These are phyloP conservation scores for Rhodofomes roseus DNA, from an alignment of 1,284 basidiomycete species.

Conservation along the genomic window DNA sequence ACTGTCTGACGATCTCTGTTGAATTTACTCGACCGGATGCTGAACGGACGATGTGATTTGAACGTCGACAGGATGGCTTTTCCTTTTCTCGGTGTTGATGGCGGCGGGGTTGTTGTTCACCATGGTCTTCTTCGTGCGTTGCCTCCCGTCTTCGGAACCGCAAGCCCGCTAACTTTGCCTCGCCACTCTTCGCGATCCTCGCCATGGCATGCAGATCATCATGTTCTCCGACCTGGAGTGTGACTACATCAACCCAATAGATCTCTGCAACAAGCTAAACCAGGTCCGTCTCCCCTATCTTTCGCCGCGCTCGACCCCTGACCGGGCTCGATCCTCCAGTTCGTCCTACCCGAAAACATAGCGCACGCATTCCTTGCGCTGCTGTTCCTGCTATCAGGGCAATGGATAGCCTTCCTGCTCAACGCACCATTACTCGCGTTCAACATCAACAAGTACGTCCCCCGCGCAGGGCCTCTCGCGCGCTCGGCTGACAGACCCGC, in stretches of 20 bases:
- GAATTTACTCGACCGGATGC: not conserved
- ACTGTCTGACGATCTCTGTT: not conserved
- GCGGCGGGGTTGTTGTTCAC: constrained; percentile 92
- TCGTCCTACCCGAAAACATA: constrained; percentile 95
- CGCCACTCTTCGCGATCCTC: not conserved
- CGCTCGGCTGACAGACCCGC: not conserved
- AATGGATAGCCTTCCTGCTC: constrained; percentile 93
- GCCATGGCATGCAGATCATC: constrained; percentile 72
- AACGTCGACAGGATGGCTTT: constrained; percentile 75
- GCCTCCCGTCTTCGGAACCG: not conserved
- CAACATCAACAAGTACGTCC: constrained; percentile 90
- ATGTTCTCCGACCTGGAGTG: constrained; percentile 99
- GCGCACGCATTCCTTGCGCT: constrained; percentile 90
- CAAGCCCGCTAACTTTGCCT: not conserved
- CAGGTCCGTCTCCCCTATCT: constrained; percentile 53
- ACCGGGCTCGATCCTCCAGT: constrained; percentile 46
- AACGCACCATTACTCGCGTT: constrained; percentile 89
- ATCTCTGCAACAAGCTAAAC: constrained; percentile 99
- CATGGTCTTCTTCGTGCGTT: constrained; percentile 96
- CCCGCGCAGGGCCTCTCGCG: not conserved
- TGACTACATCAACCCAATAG: constrained; percentile 99
- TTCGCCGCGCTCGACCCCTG: constrained; percentile 2
- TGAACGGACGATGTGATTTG: not conserved
- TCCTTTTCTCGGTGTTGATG: constrained; percentile 90
- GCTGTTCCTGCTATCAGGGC: constrained; percentile 89